A percentile compares a stretch with the other conserved stretches of the same genome.
These are phyloP conservation scores for Rugosomyces carneus DNA, from an alignment of 1,284 basidiomycete species.

Conservation along the genomic window DNA sequence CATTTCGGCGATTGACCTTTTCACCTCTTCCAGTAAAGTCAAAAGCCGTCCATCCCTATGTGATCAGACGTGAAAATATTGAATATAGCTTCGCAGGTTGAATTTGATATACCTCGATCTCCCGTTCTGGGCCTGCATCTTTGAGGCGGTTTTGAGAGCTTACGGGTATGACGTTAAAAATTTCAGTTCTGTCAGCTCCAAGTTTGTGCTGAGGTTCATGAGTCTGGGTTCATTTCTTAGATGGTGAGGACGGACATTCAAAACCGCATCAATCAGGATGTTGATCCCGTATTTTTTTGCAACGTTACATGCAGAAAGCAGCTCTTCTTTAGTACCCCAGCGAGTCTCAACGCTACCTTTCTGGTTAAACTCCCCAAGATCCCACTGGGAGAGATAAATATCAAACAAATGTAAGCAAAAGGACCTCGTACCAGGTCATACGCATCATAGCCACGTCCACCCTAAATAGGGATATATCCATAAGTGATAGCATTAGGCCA, in stretches of 20 bases:
- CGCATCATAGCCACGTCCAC: conserved; percentile 72
- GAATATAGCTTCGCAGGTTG: background rate
- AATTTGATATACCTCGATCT: conserved; percentile 55
- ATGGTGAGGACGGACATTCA: conserved; percentile 51
- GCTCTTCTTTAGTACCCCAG: conserved; percentile 87
- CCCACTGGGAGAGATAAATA: conserved; percentile 51
- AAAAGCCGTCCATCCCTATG: conserved; percentile 81
- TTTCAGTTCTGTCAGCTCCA: conserved; percentile 79
- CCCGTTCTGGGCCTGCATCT: conserved; percentile 52
- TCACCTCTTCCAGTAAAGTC: conserved; percentile 74
- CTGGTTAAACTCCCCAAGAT: conserved; percentile 89
- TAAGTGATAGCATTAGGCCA: background rate
- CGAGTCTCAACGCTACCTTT: conserved; percentile 79
- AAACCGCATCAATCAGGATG: conserved; percentile 69
- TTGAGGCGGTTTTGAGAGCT: conserved; percentile 58
- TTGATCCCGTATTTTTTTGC: conserved; percentile 57
- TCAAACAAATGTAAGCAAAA: background rate
- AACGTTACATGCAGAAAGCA: conserved; percentile 57
- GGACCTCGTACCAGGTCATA: conserved; percentile 59
- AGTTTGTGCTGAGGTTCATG: conserved; percentile 58
- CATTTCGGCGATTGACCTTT: conserved; percentile 41
- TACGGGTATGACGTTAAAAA: conserved; percentile 71
- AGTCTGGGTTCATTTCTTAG: background rate
- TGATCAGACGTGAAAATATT: background rate
- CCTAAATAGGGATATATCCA: conserved; percentile 29